These are phyloP conservation scores for Arthromyces matolae DNA, from an alignment of 768 basidiomycete species.

Conservation along the genomic window DNA sequence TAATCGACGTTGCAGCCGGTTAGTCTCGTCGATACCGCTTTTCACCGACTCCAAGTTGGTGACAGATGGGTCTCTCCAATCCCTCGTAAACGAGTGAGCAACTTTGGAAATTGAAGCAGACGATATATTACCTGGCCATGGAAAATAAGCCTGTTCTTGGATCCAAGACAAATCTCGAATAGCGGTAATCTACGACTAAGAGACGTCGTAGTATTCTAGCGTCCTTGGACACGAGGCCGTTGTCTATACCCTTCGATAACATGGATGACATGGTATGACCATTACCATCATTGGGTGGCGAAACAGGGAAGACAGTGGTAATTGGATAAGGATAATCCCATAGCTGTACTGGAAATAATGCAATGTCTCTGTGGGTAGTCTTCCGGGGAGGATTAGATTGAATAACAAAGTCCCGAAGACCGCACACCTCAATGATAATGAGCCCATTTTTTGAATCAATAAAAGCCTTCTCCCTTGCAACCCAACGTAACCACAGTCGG, in stretches of 20 bases:
- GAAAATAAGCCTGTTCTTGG: conserved; percentile 77
- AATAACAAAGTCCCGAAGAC: background rate
- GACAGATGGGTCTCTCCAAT: conserved; percentile 88
- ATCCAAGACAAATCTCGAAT: conserved; percentile 87
- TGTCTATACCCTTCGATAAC: conserved; percentile 23
- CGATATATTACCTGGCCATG: conserved; percentile 65
- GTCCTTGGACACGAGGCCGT: conserved; percentile 28
- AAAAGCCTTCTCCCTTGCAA: conserved; percentile 81
- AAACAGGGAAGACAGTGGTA: conserved; percentile 70
- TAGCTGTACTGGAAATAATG: conserved; percentile 66
- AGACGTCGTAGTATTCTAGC: conserved; percentile 45
- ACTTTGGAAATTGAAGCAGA: background rate
- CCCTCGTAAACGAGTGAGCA: conserved; percentile 42
- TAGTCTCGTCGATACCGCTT: conserved; percentile 52
- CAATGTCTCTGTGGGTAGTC: conserved; percentile 82
- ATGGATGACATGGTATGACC: conserved; percentile 11
- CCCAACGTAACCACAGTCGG: conserved; percentile 84
- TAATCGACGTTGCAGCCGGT: conserved; percentile 59
- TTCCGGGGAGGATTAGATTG: conserved; percentile 36
- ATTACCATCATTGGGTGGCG: conserved; percentile 26
- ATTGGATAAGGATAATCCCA: conserved; percentile 75
- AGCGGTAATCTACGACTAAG: conserved; percentile 83
- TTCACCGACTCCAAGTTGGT: conserved; percentile 57
- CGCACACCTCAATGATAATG: conserved; percentile 84
- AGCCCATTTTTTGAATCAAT: conserved; percentile 65